Evolutionary conservation across 768 basidiomycete species (phyloP).

Genomic region (Russula sp.): DNA sequence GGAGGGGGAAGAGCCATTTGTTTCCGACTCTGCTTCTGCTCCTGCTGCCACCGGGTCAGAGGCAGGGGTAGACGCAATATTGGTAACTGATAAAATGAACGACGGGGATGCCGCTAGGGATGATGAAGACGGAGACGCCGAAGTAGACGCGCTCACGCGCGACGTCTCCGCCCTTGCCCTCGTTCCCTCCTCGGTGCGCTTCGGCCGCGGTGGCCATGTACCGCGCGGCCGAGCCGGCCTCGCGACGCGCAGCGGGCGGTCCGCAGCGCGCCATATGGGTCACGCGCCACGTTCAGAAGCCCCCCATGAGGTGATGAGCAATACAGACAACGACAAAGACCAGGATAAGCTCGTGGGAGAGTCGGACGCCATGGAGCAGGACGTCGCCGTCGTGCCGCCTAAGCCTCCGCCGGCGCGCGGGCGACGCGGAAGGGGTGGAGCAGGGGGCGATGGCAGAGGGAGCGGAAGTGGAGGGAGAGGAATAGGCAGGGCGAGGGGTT

Average conservation of each 20-base stretch:
- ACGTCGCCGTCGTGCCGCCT: not conserved
- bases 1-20: not conserved
- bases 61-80: not conserved
- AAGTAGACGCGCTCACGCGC: constrained; percentile 45
- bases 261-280: not conserved
- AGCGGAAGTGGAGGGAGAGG: not conserved
- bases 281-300: not conserved
- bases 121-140: constrained; percentile 20
- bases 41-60: not conserved
- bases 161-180: constrained; percentile 47
- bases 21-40: not conserved
- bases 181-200: constrained; percentile 63
- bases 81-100: not conserved
- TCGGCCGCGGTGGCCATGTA: constrained; percentile 56
- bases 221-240: constrained; percentile 43
- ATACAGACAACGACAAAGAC: not conserved
- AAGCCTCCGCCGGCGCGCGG: constrained; percentile 6
- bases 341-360: not conserved
- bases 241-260: constrained; percentile 21
- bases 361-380: constrained; percentile 8
- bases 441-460: constrained; percentile 7
- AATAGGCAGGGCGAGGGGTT: constrained; percentile 5
- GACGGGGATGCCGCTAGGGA: not conserved
- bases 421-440: constrained; percentile 12
- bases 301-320: not conserved